Percentiles rank a stretch among this genome's conserved stretches.
Conservation (phyloP, 495 filamentous ascomycete species). For the Cudoniella acicularis region DNA sequence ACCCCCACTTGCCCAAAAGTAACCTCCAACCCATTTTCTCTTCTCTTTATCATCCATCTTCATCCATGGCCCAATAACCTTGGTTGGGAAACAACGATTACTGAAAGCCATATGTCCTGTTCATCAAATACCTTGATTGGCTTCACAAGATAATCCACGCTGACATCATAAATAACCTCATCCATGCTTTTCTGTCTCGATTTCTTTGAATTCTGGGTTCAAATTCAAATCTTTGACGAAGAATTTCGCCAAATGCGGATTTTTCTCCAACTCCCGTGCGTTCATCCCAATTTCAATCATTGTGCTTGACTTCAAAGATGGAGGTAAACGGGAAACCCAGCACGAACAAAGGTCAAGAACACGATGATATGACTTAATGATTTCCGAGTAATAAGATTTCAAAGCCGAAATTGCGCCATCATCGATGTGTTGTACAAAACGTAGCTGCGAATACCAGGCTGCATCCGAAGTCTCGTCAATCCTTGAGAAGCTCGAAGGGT, state of each 20-base stretch:
- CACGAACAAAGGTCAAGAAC: constrained; percentile 41
- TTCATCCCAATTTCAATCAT: constrained; percentile 37
- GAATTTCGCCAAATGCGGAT: constrained; percentile 28
- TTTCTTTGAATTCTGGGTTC: constrained; percentile 24
- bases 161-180: constrained; percentile 39
- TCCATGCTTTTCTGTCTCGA: constrained; percentile 25
- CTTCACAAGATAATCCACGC: constrained; percentile 40
- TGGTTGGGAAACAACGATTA: constrained; percentile 48
- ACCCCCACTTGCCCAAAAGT: constrained; percentile 37
- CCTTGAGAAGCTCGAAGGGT: neutral
- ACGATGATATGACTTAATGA: constrained; percentile 22
- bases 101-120: constrained; percentile 39
- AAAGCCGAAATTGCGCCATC: constrained; percentile 37
- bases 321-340: constrained; percentile 41
- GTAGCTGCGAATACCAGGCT: constrained; percentile 37
- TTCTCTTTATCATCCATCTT: constrained; percentile 30
- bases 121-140: constrained; percentile 35
- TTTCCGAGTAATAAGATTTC: constrained; percentile 35
- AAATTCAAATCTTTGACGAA: constrained; percentile 36
- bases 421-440: constrained; percentile 47
- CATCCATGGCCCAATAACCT: constrained; percentile 34
- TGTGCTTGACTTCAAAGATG: constrained; percentile 20
- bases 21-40: constrained; percentile 42
- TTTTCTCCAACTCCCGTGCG: constrained; percentile 32
- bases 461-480: constrained; percentile 32